phyloP scores from a whole-genome alignment of 805 yeast species.

The Tetrapisispora iriomotensis region DNA sequence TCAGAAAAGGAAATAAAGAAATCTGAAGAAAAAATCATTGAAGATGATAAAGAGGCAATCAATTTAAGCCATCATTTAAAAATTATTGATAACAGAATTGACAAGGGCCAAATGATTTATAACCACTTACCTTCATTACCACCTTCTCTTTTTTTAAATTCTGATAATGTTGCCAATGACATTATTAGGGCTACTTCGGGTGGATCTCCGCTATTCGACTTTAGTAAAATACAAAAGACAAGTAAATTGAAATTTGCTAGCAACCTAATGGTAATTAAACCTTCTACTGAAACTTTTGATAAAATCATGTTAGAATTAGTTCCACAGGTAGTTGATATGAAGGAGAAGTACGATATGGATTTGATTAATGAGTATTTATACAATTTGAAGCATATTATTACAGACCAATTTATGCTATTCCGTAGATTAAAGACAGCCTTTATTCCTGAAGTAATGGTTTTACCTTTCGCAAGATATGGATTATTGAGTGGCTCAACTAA shows the following conservation, averaged over 20 bases:
- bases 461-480: conserved; percentile 27
- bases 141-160: conserved; percentile 15
- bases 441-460: conserved; percentile 21
- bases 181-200: conserved; percentile 20
- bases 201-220: conserved; percentile 17
- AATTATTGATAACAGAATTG: conserved; percentile 14
- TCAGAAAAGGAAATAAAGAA: conserved; percentile 19
- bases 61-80: conserved; percentile 20
- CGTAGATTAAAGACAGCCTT: conserved; percentile 16
- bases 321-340: conserved; percentile 12
- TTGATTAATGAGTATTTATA: conserved; percentile 22
- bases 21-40: conserved; percentile 12
- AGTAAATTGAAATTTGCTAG: conserved; percentile 28
- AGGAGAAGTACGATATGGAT: conserved; percentile 24
- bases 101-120: conserved; percentile 26
- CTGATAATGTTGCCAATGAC: conserved; percentile 24
- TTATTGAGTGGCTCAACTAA: conserved; percentile 23
- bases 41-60: conserved; percentile 12
- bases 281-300: conserved; percentile 29
- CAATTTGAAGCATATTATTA: conserved; percentile 19
- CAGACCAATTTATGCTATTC: conserved; percentile 22
- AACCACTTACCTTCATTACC: conserved; percentile 33
- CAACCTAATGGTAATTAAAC: conserved; percentile 53
- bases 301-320: conserved; percentile 14
- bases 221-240: conserved; percentile 9